These are phyloP conservation scores for Candida pseudoviswanathii DNA, from an alignment of 1,139 yeast genomes.

Conservation along the genomic window DNA sequence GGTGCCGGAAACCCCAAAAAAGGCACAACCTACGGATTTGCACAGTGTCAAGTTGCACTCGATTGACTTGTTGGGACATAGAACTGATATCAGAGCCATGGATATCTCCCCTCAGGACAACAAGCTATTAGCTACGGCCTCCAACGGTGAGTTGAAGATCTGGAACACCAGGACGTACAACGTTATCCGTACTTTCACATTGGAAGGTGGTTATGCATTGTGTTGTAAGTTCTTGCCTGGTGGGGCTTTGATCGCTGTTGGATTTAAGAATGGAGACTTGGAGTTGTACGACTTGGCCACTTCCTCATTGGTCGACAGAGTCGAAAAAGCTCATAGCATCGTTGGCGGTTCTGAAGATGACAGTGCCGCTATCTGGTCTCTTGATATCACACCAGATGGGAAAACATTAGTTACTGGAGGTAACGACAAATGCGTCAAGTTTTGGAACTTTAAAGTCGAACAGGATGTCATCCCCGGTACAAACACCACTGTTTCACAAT, in stretches of 20 bases:
- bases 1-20: constrained; percentile 47
- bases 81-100: constrained; percentile 83
- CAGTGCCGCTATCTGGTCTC: constrained; percentile 86
- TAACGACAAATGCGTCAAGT: constrained; percentile 85
- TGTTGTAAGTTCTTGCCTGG: constrained; percentile 88
- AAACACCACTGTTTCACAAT: constrained; percentile 47
- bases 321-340: constrained; percentile 68
- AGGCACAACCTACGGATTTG: constrained; percentile 44
- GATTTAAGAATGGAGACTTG: constrained; percentile 84
- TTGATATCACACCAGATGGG: constrained; percentile 87
- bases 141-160: constrained; percentile 84
- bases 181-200: constrained; percentile 74
- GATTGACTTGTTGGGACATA: constrained; percentile 81
- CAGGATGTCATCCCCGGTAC: constrained; percentile 74
- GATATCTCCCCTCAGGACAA: constrained; percentile 85
- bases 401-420: constrained; percentile 87
- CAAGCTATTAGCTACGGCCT: constrained; percentile 81
- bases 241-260: constrained; percentile 83
- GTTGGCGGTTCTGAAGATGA: constrained; percentile 26
- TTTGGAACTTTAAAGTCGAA: constrained; percentile 81
- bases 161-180: constrained; percentile 80
- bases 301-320: constrained; percentile 69
- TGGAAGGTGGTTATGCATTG: constrained; percentile 83
- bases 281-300: constrained; percentile 87
- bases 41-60: constrained; percentile 44